Base-by-base conservation (phyloP, 176 grass and related monocot genomes). In the Musa schizocarpa region DNA sequence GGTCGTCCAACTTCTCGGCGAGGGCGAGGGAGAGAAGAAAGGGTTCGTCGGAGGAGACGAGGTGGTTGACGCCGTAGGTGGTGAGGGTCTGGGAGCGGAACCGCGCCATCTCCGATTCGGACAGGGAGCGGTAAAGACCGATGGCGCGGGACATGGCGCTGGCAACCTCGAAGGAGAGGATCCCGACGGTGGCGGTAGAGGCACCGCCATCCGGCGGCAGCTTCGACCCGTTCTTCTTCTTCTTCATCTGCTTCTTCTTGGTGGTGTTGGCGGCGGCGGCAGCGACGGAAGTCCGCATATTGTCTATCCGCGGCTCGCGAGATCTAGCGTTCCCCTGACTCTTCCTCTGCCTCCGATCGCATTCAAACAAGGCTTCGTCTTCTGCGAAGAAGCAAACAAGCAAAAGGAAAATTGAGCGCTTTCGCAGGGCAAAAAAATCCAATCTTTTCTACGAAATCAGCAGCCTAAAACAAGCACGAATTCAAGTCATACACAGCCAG, bases 91-190 rank as follows among this genome's bases (percentile, higher is more conserved):
- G 79, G 23, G 86, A 85, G 16, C 90, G 81, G 0, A 84, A 86
- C 34, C 54, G 80, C 9, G 70, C 79, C 20, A 83, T 82, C 83
- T 97, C 93, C 24, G 82, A 77, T 52, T 87, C 94, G 25, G 94
- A 85, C 34, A 97, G 86, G 11, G 94, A 92, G 50, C 87, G 87
- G 84, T 90, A 90, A 9, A 97, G 86, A 80, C 54, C 90, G 29
- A 81, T 83, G 3, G 88, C 85, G 51, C 88, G 94, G 9, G 90
- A 88, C 87, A 97, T 86, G 68, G 94, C 90, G 85, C 88, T 90
- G 23, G 94, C 94, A 13, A 90, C 77, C 83, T 97, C 94, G 72
- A 97, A 93, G 24, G 90, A 89, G 62, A 97, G 77, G 74, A 97
- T 97, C 78, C 94, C 88, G 1, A 97, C 75, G 78, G 34, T 79